These are phyloP conservation scores for Dinochytrium kinnereticum DNA, from an alignment of 371 early-diverging fungal genomes.

Conservation along the genomic window DNA sequence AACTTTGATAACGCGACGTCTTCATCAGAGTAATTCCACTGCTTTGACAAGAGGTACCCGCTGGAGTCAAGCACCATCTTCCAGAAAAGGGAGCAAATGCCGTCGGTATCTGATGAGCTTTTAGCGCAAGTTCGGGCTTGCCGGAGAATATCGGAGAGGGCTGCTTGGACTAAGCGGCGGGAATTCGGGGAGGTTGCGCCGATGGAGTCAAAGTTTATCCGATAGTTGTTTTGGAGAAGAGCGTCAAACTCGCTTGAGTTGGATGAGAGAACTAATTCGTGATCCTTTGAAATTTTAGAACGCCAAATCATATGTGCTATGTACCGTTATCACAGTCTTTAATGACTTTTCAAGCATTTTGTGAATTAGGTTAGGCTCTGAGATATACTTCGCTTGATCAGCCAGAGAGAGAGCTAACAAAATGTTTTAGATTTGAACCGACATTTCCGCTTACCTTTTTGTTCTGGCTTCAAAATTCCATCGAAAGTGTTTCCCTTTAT, in stretches of 20 bases:
- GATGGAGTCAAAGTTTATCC: constrained; percentile 29
- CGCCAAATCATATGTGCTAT: too few relatives aligned
- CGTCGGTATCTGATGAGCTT: background rate
- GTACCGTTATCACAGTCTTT: constrained; percentile 29
- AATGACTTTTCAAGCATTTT: constrained; percentile 30
- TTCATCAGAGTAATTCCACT: constrained; percentile 19
- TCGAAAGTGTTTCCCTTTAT: constrained; percentile 41
- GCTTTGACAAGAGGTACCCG: constrained; percentile 24
- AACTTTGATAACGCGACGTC: constrained; percentile 14
- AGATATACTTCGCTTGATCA: constrained; percentile 36
- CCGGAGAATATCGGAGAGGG: constrained; percentile 30
- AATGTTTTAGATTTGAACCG: background rate
- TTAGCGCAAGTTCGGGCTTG: constrained; percentile 15
- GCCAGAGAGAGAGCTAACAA: constrained; percentile 32
- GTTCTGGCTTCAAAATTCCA: constrained; percentile 31
- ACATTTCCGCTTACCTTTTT: constrained; percentile 35
- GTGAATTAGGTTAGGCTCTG: constrained; percentile 23
- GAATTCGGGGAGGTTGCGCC: constrained; percentile 14
- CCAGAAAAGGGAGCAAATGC: constrained; percentile 14
- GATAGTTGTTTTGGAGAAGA: constrained; percentile 19
- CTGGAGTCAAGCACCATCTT: constrained; percentile 30
- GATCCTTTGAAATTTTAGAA: too few relatives aligned
- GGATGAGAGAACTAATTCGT: constrained; percentile 30
- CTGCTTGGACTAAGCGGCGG: constrained; percentile 23
- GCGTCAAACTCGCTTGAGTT: constrained; percentile 1